A percentile compares a stretch with the other conserved stretches of the same genome.
phyloP scores from a whole-genome alignment of 441 rosid genomes.

The Kokia cookei region DNA sequence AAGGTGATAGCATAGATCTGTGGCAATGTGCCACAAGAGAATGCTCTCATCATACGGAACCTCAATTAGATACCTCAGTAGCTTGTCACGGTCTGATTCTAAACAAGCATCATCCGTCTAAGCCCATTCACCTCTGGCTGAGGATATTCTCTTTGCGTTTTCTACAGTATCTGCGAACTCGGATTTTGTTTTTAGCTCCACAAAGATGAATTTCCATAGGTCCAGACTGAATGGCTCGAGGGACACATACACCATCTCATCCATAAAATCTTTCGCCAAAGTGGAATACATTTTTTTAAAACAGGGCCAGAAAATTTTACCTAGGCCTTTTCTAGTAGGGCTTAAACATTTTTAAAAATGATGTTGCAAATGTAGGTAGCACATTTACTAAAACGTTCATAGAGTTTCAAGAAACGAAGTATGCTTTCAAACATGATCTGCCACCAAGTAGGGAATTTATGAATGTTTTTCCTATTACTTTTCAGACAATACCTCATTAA shows the following conservation, averaged over 20 bases:
- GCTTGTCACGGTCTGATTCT: background rate
- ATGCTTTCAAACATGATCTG: background rate
- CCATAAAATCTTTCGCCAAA: background rate
- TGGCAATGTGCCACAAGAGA: constrained; percentile 29
- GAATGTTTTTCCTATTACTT: constrained; percentile 7
- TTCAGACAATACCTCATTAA: constrained; percentile 29
- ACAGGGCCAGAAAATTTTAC: background rate
- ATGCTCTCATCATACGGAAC: constrained; percentile 20
- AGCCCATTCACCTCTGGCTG: constrained; percentile 33
- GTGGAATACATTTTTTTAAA: background rate
- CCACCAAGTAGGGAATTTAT: constrained; percentile 10
- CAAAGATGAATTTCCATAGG: constrained; percentile 27
- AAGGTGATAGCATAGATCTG: background rate
- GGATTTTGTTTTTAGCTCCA: constrained; percentile 21
- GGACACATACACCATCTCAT: constrained; percentile 12
- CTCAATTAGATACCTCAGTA: constrained; percentile 19
- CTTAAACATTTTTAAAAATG: background rate
- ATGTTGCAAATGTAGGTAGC: background rate
- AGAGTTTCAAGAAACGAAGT: background rate
- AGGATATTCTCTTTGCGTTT: constrained; percentile 10
- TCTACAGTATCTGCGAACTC: constrained; percentile 10
- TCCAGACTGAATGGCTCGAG: constrained; percentile 9
- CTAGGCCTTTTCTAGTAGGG: background rate
- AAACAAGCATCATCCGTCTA: background rate
- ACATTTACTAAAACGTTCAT: no score